Evolutionary conservation across 805 yeast species (phyloP), one percentile per base, ranked within the genome.

Genomic region (Kregervanrija fluxuum): DNA sequence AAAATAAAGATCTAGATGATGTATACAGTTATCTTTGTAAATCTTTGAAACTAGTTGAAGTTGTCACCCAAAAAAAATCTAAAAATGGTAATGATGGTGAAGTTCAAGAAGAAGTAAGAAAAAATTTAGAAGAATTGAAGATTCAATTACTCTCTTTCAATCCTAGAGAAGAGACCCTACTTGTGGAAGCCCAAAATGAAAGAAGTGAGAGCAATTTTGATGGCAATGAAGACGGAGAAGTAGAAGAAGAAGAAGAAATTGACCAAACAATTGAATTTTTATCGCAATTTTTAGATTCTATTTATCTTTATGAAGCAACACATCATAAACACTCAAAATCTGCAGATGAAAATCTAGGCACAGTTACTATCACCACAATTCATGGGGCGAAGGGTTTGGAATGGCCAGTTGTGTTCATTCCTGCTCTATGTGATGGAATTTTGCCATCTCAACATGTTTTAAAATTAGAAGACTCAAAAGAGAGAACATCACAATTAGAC

Each of bases 381-480:
- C 99, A 91, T 59, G 87, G 89, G 0, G 80, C 97, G 1, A 91
- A 91, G 60, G 99, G 99, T 1, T 68, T 90, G 2, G 99, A 91
- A 59, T 91, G 98, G 97, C 91, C 95, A 0, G 77, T 86, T 11
- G 97, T 91, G 0, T 86, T 87, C 57, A 75, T 87, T 11, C 88
- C 95, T 0, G 83, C 86, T 0, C 64, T 85, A 13, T 69, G 75
- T 31, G 86, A 84, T 39, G 82, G 84, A 1, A 61, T 76, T 11
- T 64, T 86, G 11, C 95, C 95, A 0, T 77, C 82, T 3, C 54
- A 61, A 2, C 73, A 72, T 55, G 77, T 77, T 0, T 50, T 64
- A n/a, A 55, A 57, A 32, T 51, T 49, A 6, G 61, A 55, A 0
- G 62, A 58, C 22, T 37, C 42, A 57, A 22, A 53, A 56, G 34